phyloP scores from a whole-genome alignment of 192 early-diverging fungal genomes.

The Linnemannia schmuckeri region DNA sequence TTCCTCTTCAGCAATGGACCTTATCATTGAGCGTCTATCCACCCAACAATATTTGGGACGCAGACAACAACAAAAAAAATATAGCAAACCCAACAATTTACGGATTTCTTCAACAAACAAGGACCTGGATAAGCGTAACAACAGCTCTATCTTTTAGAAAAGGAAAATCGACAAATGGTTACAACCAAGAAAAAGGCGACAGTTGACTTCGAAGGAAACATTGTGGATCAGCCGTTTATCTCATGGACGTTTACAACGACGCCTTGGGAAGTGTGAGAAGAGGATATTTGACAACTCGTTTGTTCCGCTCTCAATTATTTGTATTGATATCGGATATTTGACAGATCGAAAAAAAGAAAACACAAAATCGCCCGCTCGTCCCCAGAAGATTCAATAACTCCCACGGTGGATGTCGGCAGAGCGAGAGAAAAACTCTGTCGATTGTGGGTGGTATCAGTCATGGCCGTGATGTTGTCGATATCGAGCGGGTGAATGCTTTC shows the following conservation, averaged over 20 bases:
- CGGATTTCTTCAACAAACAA: neutral
- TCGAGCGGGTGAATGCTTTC: neutral
- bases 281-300: neutral
- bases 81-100: constrained; percentile 13
- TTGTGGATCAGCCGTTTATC: neutral
- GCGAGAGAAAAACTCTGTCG: neutral
- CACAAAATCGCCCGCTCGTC: constrained; percentile 16
- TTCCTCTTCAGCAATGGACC: neutral
- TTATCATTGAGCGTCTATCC: neutral
- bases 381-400: constrained; percentile 15
- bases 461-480: neutral
- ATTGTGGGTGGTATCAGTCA: neutral
- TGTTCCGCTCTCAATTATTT: constrained; percentile 21
- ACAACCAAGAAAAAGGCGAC: neutral
- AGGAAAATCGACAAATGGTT: neutral
- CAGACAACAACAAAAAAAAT: constrained; percentile 11
- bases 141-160: neutral
- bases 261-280: neutral
- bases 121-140: neutral
- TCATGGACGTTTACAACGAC: neutral
- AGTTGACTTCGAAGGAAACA: neutral
- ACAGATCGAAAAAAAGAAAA: constrained; percentile 13
- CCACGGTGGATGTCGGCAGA: constrained; percentile 14
- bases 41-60: constrained; percentile 5
- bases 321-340: constrained; percentile 7